Conservation (phyloP, 2,329 filamentous ascomycete species). For the Penicillium olsonii region DNA sequence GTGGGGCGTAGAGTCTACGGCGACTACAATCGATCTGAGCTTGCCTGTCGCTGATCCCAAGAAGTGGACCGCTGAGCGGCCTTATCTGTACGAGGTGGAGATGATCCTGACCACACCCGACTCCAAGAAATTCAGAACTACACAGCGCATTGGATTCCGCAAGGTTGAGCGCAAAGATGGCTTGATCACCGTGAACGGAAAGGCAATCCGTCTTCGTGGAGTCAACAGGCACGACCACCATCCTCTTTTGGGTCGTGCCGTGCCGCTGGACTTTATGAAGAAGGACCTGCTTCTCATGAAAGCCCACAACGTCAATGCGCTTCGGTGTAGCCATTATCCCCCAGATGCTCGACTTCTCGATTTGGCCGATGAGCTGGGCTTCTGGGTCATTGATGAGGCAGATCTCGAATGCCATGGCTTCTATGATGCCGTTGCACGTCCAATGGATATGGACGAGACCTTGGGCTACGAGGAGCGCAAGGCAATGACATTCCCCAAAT, state of each 20-base stretch:
- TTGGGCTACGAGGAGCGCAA: slow-evolving; percentile 64
- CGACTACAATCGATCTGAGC: slow-evolving; percentile 34
- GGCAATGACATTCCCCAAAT: slow-evolving; percentile 45
- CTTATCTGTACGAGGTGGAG: slow-evolving; percentile 58
- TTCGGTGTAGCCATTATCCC: slow-evolving; percentile 69
- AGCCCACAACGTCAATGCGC: slow-evolving; percentile 67
- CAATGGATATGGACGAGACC: slow-evolving; percentile 55
- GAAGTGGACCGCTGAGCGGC: slow-evolving; percentile 71
- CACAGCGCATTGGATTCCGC: slow-evolving; percentile 64
- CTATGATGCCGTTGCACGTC: slow-evolving; percentile 44
- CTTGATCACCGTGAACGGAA: slow-evolving; percentile 59
- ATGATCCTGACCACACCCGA: slow-evolving; percentile 14
- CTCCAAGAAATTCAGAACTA: slow-evolving; percentile 30
- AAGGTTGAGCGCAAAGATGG: slow-evolving; percentile 61
- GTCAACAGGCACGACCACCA: slow-evolving; percentile 73
- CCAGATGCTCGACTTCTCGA: slow-evolving; percentile 39
- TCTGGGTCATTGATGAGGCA: slow-evolving; percentile 41
- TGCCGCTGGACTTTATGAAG: slow-evolving; percentile 63
- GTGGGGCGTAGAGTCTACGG: slow-evolving; percentile 23
- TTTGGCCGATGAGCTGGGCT: slow-evolving; percentile 37
- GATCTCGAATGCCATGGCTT: slow-evolving; percentile 43
- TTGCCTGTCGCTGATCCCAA: slow-evolving; percentile 51
- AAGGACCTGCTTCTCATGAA: slow-evolving; percentile 70
- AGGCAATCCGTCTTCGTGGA: slow-evolving; percentile 61
- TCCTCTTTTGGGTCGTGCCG: slow-evolving; percentile 61